Evolutionary conservation across 2,329 filamentous ascomycete species (phyloP).

Genomic region (Pseudocercospora cruenta): DNA sequence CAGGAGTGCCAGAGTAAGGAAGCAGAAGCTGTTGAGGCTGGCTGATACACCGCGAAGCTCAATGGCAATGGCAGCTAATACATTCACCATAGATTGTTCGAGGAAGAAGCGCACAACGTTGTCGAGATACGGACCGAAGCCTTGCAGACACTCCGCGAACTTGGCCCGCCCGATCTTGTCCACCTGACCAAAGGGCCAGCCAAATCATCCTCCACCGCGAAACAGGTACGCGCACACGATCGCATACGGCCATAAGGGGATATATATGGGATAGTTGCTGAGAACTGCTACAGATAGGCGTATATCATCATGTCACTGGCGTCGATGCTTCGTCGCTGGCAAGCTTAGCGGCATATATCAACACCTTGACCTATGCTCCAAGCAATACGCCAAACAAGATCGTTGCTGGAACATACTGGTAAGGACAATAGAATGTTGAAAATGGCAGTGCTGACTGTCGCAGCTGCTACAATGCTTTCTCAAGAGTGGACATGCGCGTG

Average conservation of each 20-base stretch:
- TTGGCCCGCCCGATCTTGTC: constrained; percentile 93
- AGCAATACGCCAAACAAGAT: constrained; percentile 86
- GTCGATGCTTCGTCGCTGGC: constrained; percentile 97
- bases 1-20: constrained; percentile 39
- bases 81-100: constrained; percentile 71
- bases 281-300: constrained; percentile 66
- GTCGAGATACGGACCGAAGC: constrained; percentile 92
- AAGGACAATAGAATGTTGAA: constrained; percentile 34
- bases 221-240: constrained; percentile 52
- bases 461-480: constrained; percentile 98
- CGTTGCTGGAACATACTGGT: constrained; percentile 93
- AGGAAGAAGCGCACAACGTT: constrained; percentile 88
- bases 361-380: constrained; percentile 90
- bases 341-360: constrained; percentile 96
- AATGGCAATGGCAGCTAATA: background rate
- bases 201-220: constrained; percentile 55
- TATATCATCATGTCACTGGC: constrained; percentile 97
- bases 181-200: constrained; percentile 82
- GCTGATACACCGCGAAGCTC: background rate
- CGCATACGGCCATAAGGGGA: background rate
- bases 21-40: constrained; percentile 6
- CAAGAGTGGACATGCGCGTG: constrained; percentile 95
- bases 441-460: constrained; percentile 32
- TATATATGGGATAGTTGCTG: constrained; percentile 14
- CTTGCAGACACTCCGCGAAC: constrained; percentile 80